Conservation (phyloP, 2,329 filamentous ascomycete species). For the Aspergillus fumigatiaffinis region DNA sequence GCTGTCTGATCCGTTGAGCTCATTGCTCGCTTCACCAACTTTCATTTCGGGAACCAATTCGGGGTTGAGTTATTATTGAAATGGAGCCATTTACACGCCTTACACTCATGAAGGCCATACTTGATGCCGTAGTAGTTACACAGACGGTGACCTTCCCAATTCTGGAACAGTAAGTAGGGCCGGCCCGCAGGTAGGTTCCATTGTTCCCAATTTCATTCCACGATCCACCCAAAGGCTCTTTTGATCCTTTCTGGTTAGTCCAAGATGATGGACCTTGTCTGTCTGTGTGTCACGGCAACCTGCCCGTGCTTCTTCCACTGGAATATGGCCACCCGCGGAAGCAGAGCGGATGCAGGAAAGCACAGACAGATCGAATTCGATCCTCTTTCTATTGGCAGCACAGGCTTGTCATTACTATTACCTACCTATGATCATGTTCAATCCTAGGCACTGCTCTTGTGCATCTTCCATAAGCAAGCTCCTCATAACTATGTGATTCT, state of each 20-base stretch:
- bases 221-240: conserved; percentile 1
- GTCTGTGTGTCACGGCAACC: neutral
- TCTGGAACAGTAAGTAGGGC: conserved; percentile 22
- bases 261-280: neutral
- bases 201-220: neutral
- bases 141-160: neutral
- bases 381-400: neutral
- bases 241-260: neutral
- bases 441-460: neutral
- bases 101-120: too few species aligned
- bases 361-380: conserved; percentile 18
- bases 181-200: conserved; percentile 22
- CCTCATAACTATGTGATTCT: neutral
- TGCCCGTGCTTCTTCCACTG: neutral
- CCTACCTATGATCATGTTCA: neutral
- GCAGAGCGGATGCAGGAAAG: conserved; percentile 14
- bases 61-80: neutral
- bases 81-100: too few species aligned
- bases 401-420: neutral
- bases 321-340: conserved; percentile 10
- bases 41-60: neutral
- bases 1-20: neutral
- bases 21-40: neutral
- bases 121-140: neutral
- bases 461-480: neutral